Base-by-base conservation (phyloP, 2,329 filamentous ascomycete genomes). In the Aspergillus versicolor region DNA sequence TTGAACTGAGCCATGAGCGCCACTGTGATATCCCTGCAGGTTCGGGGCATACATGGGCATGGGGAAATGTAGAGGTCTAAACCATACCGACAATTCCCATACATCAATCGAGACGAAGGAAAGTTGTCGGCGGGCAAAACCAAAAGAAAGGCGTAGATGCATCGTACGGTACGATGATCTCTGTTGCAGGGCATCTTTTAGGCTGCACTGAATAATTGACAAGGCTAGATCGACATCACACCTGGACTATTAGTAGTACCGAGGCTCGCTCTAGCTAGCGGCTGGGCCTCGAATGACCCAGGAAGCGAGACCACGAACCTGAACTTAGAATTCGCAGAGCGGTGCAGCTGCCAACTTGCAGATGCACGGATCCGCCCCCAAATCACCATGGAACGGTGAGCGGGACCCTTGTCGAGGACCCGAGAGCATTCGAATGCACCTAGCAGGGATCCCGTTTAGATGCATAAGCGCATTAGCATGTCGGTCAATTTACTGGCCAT, bases 401-500 rank as follows among this genome's bases (percentile, higher is more conserved):
- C 57, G 50, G 56, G 46, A 27, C 52, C 46, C 22, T 50, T 56
- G 41, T 57, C 45, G 51, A 43, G 37, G 51, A 57, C 56, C 55
- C 56, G 51, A 47, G 41, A 58, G 53, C 24, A 54, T 54, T 62
- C 40, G 38, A 52, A 60, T 59, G 45, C 40, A 51, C 38, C 46
- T 42, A 53, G 52, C 63, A 62, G 58, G 63, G 61, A 51, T 61
- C 30, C 22, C 51, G 54, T 38, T 59, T 72, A 70, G 68, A 60
- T 68, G 68, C 70, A 72, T 68, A 65, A 65, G 57, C 56, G 46
- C 56, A 58, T 52, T 63, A 58, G 60, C 65, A 48, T 61, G 50
- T 57, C 53, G 59, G 42, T 44, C 21, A 44, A 52, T 54, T 56
- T 52, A 72, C 70, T 73, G 70, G 70, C 60, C 52, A 52, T 57